These are phyloP conservation scores for Microsporum audouinii DNA, from an alignment of 2,329 filamentous ascomycete species.

Conservation along the genomic window DNA sequence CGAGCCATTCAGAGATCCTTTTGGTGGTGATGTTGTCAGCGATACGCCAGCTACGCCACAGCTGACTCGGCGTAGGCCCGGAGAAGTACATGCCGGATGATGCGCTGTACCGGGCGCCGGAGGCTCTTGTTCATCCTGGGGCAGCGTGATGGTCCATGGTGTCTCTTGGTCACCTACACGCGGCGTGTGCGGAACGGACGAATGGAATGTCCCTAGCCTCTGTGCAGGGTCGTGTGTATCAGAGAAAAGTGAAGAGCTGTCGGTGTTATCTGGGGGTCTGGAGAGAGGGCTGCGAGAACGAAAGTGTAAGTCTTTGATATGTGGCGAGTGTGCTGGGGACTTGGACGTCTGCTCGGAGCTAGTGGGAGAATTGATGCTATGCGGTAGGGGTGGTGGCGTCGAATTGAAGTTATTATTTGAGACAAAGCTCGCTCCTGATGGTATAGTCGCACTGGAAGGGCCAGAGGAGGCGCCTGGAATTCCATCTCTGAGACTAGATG, in stretches of 20 bases:
- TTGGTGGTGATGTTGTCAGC: conserved; percentile 7
- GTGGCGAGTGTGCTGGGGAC: not conserved
- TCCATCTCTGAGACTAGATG: not conserved
- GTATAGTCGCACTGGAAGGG: not conserved
- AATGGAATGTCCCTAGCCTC: conserved; percentile 25
- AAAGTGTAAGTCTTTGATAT: conserved; percentile 21
- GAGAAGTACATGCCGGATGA: conserved; percentile 2
- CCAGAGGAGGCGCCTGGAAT: not conserved
- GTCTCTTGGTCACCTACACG: conserved; percentile 27
- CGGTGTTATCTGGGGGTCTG: conserved; percentile 17
- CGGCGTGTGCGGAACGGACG: conserved; percentile 21
- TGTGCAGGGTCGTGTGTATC: conserved; percentile 14
- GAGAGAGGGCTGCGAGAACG: conserved; percentile 28
- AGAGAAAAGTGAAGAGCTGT: conserved; percentile 11
- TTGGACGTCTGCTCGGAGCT: not conserved
- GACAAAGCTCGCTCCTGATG: not conserved
- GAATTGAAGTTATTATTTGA: not conserved
- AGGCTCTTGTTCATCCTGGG: conserved; percentile 16
- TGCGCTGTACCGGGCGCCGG: not conserved
- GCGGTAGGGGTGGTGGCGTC: not conserved
- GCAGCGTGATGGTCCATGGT: conserved; percentile 28
- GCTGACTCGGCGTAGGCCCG: not conserved
- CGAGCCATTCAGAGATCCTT: not conserved
- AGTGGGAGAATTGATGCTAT: not conserved
- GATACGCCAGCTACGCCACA: not conserved